Base-by-base conservation (phyloP, 2,329 filamentous ascomycete genomes). In the Neocatenulostroma microsporum region DNA sequence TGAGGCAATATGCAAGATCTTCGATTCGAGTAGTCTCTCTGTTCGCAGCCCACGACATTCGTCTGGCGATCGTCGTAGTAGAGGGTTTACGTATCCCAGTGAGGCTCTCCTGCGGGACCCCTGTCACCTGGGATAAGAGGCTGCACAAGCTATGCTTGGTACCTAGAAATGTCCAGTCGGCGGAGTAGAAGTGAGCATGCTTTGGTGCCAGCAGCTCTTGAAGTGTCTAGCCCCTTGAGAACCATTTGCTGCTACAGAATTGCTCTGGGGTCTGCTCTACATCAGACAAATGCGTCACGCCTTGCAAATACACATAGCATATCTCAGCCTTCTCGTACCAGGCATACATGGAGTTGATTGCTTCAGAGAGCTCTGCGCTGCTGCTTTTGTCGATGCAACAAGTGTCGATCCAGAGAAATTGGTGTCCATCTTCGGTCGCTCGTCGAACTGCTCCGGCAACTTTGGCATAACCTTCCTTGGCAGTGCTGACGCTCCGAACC, bases 91-190 rank as follows among this genome's bases (percentile, higher is more conserved):
- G 13, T 2, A 18, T 3, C 5, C 35, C 30, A 9, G 33, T 32
- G 2, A 62, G 40, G 12, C 50, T 45, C 9, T 46, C 36, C 12
- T 30, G 32, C 6, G 41, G 44, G 24, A 61, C 58, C 4, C 49
- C 42, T 3, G 60, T 60, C 17, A 54, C 43, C 11, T 28, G 18
- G 2, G 45, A 42, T 10, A 58, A 32, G 2, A 24, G n/a, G 14
- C 18, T 18, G 10, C 23, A 34, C 5, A 49, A 35, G 7, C 25
- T 37, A 11, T 25, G 20, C 23, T 46, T 52, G 6, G 30, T 46
- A 26, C 45, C 49, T 7, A 53, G 37, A 14, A 36, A 38, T 5
- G 38, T 25, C 44, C 44, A 47, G 8, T 27, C 26, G 4, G 9
- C 21, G 5, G 36, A 31, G 21, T 31, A 42, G 25, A 47, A 47